Evolutionary conservation across 495 filamentous ascomycete genomes (phyloP).

Genomic region (Antarctomyces pellizariae): DNA sequence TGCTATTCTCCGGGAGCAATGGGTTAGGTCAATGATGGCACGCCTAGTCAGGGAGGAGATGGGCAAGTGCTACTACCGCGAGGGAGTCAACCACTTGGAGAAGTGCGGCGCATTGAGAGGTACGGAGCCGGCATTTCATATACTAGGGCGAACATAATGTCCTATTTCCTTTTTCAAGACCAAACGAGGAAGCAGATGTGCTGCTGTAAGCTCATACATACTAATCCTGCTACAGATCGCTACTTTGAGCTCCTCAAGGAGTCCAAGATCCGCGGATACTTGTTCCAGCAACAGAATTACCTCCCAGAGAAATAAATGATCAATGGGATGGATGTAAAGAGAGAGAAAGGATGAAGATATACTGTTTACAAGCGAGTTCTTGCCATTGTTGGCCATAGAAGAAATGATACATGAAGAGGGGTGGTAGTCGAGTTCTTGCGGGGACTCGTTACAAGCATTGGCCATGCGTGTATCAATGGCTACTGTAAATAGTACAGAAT

Average conservation of each 20-base stretch:
- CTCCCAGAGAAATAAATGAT: slow-evolving; percentile 21
- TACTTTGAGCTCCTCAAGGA: slow-evolving; percentile 81
- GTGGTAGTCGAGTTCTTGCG: too few relatives aligned
- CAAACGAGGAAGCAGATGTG: too few relatives aligned
- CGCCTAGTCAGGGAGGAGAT: slow-evolving; percentile 81
- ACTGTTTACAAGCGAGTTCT: too few relatives aligned
- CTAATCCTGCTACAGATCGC: slow-evolving; percentile 42
- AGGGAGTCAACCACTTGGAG: slow-evolving; percentile 93
- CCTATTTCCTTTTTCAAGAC: too few relatives aligned
- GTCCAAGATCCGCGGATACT: slow-evolving; percentile 64
- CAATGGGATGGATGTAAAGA: slow-evolving; percentile 1
- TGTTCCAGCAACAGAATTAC: slow-evolving; percentile 84
- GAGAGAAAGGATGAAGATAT: not conserved
- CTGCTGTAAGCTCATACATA: too few relatives aligned
- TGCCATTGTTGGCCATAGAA: too few relatives aligned
- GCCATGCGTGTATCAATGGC: too few relatives aligned
- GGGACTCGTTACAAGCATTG: too few relatives aligned
- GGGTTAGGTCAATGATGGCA: slow-evolving; percentile 95
- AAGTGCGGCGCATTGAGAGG: slow-evolving; percentile 85
- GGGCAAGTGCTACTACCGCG: slow-evolving; percentile 81
- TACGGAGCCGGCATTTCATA: slow-evolving; percentile 23
- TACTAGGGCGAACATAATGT: too few relatives aligned
- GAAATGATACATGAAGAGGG: too few relatives aligned
- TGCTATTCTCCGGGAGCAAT: slow-evolving; percentile 85
- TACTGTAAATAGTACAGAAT: too few relatives aligned